A percentile compares a stretch with the other conserved stretches of the same genome.
phyloP scores from a whole-genome alignment of 768 basidiomycete genomes.

The Collybia mongolica region DNA sequence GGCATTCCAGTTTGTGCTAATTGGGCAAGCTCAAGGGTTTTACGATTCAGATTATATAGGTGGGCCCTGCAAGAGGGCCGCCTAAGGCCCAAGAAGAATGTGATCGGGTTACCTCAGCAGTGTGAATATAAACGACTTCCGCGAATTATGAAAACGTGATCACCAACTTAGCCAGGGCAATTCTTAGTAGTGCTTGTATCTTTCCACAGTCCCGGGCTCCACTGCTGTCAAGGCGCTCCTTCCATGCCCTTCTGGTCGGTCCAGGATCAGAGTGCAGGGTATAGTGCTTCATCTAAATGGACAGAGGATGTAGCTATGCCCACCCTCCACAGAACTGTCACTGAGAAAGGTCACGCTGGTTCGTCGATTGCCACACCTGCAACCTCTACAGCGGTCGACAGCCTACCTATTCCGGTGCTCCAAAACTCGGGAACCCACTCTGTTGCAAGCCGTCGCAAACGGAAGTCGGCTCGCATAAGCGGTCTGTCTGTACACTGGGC shows the following conservation, averaged over 20 bases:
- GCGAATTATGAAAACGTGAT: too few species aligned
- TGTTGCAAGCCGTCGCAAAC: conserved; percentile 21
- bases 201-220: too few species aligned
- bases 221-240: neutral
- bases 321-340: conserved; percentile 7
- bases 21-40: too few species aligned
- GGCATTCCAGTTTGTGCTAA: too few species aligned
- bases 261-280: conserved; percentile 6
- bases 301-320: conserved; percentile 13
- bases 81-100: too few species aligned
- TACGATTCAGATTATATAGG: too few species aligned
- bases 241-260: conserved; percentile 17
- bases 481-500: conserved; percentile 44
- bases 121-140: too few species aligned
- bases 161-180: too few species aligned
- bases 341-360: conserved; percentile 5
- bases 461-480: conserved; percentile 35
- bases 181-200: too few species aligned
- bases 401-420: conserved; percentile 43
- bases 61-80: too few species aligned
- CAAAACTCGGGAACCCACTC: conserved; percentile 23
- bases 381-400: conserved; percentile 23
- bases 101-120: too few species aligned
- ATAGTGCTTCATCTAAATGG: conserved; percentile 16
- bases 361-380: conserved; percentile 16